Base-by-base conservation (phyloP, 176 grass and related monocot species). In the Zoysia japonica region DNA sequence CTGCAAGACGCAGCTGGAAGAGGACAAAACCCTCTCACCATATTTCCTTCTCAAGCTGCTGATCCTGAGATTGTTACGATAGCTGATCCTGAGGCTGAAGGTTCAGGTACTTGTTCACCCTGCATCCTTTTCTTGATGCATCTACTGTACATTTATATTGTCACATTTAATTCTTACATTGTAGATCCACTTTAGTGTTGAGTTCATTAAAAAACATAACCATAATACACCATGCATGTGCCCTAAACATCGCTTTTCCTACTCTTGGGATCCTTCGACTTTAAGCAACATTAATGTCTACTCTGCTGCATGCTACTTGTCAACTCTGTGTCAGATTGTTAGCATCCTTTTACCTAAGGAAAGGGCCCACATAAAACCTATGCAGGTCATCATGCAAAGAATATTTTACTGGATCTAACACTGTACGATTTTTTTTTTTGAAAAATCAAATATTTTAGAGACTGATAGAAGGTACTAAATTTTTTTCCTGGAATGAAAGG, bases 1-100 rank as follows among this genome's bases (percentile, higher is more conserved):
- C 85, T 99, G 86, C 96, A 99, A 86, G 96, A 99, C 84, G 96
- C 96, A 76, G 93, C 73, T 50, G 96, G 92, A 44, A 90, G 96
- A 71, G 92, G 90, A 79, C 96, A 99, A 89, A 88, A 64, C 73
- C 88, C 86, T 84, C 86, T 91, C 56, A 86, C 82, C 12, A 99
- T 99, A 55, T 99, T 99, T 92, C 96, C 96, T 38, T 86, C 84
- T 91, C 79, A 94, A 65, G 68, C 77, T 46, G 46, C 72, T 83
- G 92, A 99, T 77, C 92, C 83, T 65, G 96, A 99, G 90, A 93
- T 95, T 56, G 84, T 92, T 81, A 95, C 96, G 49, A 94, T 99
- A 85, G 76, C 90, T 61, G 88, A 93, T 69, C 81, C 96, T 84
- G 88, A 95, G 46, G 62, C 53, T 74, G 94, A 75, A 80, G 43